Evolutionary conservation across 768 basidiomycete species (phyloP).

Genomic region (Coprinellus micaceus): DNA sequence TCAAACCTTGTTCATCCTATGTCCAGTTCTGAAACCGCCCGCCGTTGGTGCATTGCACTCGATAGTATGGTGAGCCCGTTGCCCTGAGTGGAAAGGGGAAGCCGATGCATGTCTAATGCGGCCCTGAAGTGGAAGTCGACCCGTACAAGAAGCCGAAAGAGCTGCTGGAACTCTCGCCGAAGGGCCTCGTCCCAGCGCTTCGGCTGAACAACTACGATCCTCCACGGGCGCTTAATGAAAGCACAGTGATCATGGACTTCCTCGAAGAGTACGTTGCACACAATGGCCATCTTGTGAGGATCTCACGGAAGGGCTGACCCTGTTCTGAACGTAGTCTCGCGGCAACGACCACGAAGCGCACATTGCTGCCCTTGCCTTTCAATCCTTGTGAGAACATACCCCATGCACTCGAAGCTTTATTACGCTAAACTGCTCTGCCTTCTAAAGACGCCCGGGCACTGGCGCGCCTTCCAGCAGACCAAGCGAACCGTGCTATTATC

Average conservation of each 20-base stretch:
- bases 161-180: conserved; percentile 76
- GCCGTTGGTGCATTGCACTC: no score
- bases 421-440: neutral
- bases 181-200: conserved; percentile 74
- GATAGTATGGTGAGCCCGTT: conserved; percentile 21
- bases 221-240: conserved; percentile 69
- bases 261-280: conserved; percentile 60
- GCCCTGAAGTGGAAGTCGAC: conserved; percentile 64
- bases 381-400: no score
- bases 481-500: conserved; percentile 58
- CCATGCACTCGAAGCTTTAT: no score
- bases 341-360: conserved; percentile 40
- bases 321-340: conserved; percentile 29
- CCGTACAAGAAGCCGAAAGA: conserved; percentile 80
- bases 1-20: no score
- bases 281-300: neutral
- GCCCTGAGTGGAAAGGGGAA: neutral
- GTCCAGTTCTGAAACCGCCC: no score
- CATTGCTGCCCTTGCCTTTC: conserved; percentile 52
- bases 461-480: conserved; percentile 64
- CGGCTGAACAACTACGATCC: conserved; percentile 51
- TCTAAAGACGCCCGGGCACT: conserved; percentile 62
- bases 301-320: neutral
- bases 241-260: conserved; percentile 74
- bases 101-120: neutral